A percentile compares a stretch with the other conserved stretches of the same genome.
phyloP scores from a whole-genome alignment of 257 asterid species.

The Solanum tarapatanum region DNA sequence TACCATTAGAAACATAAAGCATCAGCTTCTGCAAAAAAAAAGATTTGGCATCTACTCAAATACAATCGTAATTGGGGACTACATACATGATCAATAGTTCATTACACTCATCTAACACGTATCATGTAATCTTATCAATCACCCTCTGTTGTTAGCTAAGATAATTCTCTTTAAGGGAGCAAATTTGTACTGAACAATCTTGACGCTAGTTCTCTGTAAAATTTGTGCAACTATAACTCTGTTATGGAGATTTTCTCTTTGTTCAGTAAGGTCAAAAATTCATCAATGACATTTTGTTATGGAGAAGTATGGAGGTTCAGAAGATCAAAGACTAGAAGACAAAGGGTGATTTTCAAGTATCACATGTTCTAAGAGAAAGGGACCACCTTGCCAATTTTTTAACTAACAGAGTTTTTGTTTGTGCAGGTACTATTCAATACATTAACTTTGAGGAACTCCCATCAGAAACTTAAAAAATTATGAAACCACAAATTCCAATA shows the following conservation, averaged over 20 bases:
- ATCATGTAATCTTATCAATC: not conserved
- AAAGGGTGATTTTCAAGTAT: too few relatives aligned
- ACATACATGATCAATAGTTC: not conserved
- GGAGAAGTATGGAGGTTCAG: too few relatives aligned
- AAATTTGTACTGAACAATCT: not conserved
- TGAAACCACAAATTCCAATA: too few relatives aligned
- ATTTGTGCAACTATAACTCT: not conserved
- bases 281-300: not conserved
- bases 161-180: not conserved
- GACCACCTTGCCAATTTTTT: too few relatives aligned
- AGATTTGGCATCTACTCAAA: not conserved
- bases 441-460: too few relatives aligned
- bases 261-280: slow-evolving; percentile 64
- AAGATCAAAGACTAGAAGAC: too few relatives aligned
- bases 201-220: not conserved
- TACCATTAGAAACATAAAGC: not conserved
- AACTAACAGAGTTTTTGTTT: too few relatives aligned
- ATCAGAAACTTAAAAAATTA: too few relatives aligned
- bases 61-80: not conserved
- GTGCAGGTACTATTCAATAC: too few relatives aligned
- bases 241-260: not conserved
- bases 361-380: too few relatives aligned
- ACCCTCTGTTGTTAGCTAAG: not conserved
- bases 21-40: not conserved
- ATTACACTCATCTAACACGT: not conserved